These are phyloP conservation scores for Lodderomyces oxycetoniae DNA, from an alignment of 1,139 yeast genomes.

Conservation along the genomic window DNA sequence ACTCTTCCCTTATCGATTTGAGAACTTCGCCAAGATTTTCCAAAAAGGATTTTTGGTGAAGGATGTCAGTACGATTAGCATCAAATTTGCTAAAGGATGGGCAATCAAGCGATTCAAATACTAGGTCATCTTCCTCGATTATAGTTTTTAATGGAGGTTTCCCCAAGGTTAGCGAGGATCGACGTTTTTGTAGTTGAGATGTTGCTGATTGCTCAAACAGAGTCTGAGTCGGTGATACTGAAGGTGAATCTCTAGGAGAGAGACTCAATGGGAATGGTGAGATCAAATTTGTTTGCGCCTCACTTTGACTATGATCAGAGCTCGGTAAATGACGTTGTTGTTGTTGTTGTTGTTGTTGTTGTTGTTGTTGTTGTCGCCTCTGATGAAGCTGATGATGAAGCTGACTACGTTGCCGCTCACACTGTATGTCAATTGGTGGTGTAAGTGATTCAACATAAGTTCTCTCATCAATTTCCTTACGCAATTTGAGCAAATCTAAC, in stretches of 20 bases:
- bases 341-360: slow-evolving; percentile 1
- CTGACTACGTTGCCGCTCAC: not conserved
- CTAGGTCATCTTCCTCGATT: slow-evolving; percentile 12
- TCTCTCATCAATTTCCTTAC: slow-evolving; percentile 8
- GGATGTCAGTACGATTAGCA: not conserved
- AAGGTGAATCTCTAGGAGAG: slow-evolving; percentile 6
- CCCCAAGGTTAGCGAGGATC: slow-evolving; percentile 8
- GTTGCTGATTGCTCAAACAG: slow-evolving; percentile 1
- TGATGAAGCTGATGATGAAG: slow-evolving; percentile 3
- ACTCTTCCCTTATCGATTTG: slow-evolving; percentile 6
- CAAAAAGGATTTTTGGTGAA: not conserved
- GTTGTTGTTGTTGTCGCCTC: slow-evolving; percentile 1
- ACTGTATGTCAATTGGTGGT: slow-evolving; percentile 1
- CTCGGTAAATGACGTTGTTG: not conserved
- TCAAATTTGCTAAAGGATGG: slow-evolving; percentile 10
- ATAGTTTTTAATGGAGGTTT: slow-evolving; percentile 11
- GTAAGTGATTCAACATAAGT: not conserved
- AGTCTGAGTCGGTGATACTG: slow-evolving; percentile 2
- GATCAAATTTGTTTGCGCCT: slow-evolving; percentile 5
- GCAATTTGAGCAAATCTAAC: slow-evolving; percentile 10
- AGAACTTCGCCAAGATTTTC: slow-evolving; percentile 6
- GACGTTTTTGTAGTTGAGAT: slow-evolving; percentile 3
- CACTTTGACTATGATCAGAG: not conserved
- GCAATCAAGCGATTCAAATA: slow-evolving; percentile 8
- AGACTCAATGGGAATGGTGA: slow-evolving; percentile 13